Evolutionary conservation across 208 protist genomes (phyloP).

Genomic region (Crithidia bombi): DNA sequence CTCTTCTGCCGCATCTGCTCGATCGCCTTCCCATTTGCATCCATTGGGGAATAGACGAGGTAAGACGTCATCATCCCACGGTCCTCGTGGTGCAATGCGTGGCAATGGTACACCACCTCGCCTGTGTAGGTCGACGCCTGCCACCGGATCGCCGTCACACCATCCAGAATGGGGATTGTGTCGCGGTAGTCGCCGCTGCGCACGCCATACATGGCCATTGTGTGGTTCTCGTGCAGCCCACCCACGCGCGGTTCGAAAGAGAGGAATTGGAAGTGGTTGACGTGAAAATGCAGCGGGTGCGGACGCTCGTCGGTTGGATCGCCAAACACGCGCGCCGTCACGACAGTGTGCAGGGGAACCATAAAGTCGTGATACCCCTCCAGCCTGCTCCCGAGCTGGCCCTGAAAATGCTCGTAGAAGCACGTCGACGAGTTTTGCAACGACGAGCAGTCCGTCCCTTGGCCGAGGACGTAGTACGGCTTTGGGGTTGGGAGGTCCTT

Average conservation of each 20-base stretch:
- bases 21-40: conserved; percentile 23
- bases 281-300: conserved; percentile 88
- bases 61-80: conserved; percentile 88
- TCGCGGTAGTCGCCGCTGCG: conserved; percentile 69
- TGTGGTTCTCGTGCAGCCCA: conserved; percentile 74
- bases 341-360: conserved; percentile 62
- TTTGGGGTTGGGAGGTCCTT: conserved; percentile 27
- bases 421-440: conserved; percentile 65
- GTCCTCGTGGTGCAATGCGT: conserved; percentile 82
- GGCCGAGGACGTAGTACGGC: conserved; percentile 76
- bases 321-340: conserved; percentile 72
- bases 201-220: conserved; percentile 74
- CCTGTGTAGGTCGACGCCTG: conserved; percentile 74
- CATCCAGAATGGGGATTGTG: conserved; percentile 88
- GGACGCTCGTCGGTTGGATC: conserved; percentile 69
- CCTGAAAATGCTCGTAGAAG: conserved; percentile 73
- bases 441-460: conserved; percentile 69
- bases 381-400: conserved; percentile 30
- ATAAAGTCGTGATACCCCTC: conserved; percentile 67
- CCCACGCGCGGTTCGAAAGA: conserved; percentile 71
- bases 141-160: conserved; percentile 83
- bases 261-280: conserved; percentile 87
- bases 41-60: conserved; percentile 48
- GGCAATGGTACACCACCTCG: conserved; percentile 89
- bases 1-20: neutral